phyloP scores from a whole-genome alignment of 1,284 basidiomycete genomes.

The Cutaneotrichosporon cutaneum region DNA sequence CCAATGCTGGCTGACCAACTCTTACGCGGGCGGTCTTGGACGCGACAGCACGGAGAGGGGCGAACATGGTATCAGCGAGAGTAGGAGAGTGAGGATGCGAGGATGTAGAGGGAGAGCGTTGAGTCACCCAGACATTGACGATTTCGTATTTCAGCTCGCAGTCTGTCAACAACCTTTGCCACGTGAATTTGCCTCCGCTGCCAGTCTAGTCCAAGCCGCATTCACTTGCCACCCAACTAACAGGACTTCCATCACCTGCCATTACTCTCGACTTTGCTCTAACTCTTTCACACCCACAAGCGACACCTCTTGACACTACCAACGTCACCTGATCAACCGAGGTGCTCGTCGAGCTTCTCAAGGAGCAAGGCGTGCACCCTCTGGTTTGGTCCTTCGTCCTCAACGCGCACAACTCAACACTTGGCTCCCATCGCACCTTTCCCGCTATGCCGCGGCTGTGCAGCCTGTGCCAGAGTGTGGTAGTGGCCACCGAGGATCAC shows the following conservation, averaged over 20 bases:
- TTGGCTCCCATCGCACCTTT: background rate
- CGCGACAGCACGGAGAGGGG: background rate
- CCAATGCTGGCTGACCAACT: too few relatives aligned
- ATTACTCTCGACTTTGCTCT: too few relatives aligned
- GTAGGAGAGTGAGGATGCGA: background rate
- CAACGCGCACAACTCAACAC: too few relatives aligned
- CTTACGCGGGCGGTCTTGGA: background rate
- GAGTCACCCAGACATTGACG: background rate
- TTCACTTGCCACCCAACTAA: too few relatives aligned
- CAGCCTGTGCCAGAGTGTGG: constrained; percentile 5
- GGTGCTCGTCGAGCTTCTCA: constrained; percentile 16
- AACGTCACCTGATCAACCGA: background rate
- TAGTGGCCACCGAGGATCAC: constrained; percentile 7
- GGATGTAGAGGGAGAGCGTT: background rate
- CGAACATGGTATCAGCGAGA: background rate
- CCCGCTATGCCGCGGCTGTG: constrained; percentile 8
- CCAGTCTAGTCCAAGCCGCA: too few relatives aligned
- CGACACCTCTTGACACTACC: too few relatives aligned
- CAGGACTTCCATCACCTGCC: too few relatives aligned
- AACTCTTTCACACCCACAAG: too few relatives aligned
- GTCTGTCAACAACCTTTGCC: too few relatives aligned
- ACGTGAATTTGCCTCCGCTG: too few relatives aligned
- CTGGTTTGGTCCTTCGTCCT: background rate
- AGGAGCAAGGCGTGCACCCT: constrained; percentile 16
- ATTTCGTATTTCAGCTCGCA: background rate